Conservation (phyloP, 2,329 filamentous ascomycete genomes). For the Paraphoma chrysanthemicola region DNA sequence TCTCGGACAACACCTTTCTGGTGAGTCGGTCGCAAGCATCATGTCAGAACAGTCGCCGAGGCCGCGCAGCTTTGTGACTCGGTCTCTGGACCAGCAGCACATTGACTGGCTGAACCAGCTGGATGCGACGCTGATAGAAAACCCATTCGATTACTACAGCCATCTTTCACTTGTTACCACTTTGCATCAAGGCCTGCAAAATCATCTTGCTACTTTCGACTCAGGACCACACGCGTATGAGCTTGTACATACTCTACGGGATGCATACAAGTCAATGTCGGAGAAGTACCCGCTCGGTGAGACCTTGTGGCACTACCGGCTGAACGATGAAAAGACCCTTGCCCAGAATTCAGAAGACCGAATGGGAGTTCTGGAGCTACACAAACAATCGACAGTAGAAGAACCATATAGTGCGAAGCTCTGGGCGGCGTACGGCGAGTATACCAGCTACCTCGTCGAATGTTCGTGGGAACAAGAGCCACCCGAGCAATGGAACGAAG, state of each 20-base stretch:
- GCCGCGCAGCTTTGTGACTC: constrained; percentile 52
- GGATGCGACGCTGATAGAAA: constrained; percentile 52
- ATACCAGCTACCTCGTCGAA: constrained; percentile 74
- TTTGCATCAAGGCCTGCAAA: constrained; percentile 57
- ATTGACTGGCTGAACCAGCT: constrained; percentile 54
- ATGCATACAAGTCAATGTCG: constrained; percentile 65
- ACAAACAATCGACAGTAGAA: constrained; percentile 71
- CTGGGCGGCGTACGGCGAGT: constrained; percentile 81
- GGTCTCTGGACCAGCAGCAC: constrained; percentile 52
- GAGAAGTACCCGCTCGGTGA: constrained; percentile 75
- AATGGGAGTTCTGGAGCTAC: constrained; percentile 74
- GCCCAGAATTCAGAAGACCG: constrained; percentile 70
- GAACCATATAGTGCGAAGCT: constrained; percentile 77
- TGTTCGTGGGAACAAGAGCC: constrained; percentile 64
- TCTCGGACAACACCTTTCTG: constrained; percentile 49
- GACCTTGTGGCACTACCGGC: constrained; percentile 77
- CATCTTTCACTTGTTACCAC: constrained; percentile 57
- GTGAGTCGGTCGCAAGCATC: constrained; percentile 53
- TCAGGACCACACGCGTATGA: constrained; percentile 52
- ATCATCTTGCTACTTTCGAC: constrained; percentile 44
- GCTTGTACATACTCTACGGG: constrained; percentile 54
- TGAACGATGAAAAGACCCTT: constrained; percentile 73
- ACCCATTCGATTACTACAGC: constrained; percentile 58
- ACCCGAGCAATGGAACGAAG: constrained; percentile 61
- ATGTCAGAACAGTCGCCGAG: constrained; percentile 57